Conservation (phyloP, 169 alveolate genomes). For the Plasmodium fragile region DNA sequence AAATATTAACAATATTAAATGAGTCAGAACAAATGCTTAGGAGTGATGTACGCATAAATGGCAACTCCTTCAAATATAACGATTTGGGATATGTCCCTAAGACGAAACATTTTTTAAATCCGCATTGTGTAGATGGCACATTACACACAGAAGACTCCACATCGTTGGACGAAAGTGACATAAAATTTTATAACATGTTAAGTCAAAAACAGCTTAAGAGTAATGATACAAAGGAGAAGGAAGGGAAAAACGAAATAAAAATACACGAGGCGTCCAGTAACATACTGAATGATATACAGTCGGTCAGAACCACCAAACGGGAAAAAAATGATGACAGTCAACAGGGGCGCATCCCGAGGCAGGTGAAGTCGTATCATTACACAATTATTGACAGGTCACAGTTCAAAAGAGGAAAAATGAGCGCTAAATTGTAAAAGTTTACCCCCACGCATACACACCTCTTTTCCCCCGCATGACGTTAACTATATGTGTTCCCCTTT, state of each 20-base stretch:
- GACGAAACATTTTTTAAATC: conserved; percentile 64
- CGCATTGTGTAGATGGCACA: conserved; percentile 29
- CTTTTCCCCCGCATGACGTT: neutral
- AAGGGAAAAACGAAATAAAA: conserved; percentile 42
- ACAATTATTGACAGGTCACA: conserved; percentile 60
- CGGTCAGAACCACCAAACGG: conserved; percentile 54
- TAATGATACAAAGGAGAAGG: neutral
- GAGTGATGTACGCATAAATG: conserved; percentile 20
- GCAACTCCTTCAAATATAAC: conserved; percentile 7
- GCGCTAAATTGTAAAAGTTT: neutral
- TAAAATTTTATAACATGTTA: conserved; percentile 40
- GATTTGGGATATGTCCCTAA: conserved; percentile 45
- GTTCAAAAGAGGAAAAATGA: neutral
- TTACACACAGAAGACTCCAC: neutral
- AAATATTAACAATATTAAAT: conserved; percentile 23
- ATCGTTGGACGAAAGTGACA: conserved; percentile 31
- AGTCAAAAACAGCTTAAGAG: conserved; percentile 48
- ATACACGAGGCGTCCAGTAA: conserved; percentile 6
- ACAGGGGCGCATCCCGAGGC: conserved; percentile 26
- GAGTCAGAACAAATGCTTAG: conserved; percentile 13
- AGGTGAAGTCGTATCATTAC: conserved; percentile 58
- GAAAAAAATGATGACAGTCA: neutral
- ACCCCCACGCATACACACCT: neutral
- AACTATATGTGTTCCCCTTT: conserved; percentile 4
- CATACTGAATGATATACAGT: conserved; percentile 35